phyloP scores from a whole-genome alignment of 805 yeast species.

The Saitoella complicata region DNA sequence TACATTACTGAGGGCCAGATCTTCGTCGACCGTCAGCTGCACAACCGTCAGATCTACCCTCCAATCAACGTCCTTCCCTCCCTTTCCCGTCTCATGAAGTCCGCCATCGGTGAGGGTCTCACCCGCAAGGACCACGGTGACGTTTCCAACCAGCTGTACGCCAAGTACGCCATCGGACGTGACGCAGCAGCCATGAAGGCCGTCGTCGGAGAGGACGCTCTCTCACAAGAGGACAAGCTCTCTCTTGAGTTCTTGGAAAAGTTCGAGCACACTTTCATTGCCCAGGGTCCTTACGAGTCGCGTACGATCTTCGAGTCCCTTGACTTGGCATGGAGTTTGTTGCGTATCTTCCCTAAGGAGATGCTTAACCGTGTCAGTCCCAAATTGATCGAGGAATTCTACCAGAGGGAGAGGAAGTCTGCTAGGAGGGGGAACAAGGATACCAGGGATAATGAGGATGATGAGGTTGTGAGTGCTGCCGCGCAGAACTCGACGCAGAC shows the following conservation, averaged over 20 bases:
- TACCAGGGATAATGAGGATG: slow-evolving; percentile 29
- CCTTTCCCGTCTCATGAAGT: slow-evolving; percentile 93
- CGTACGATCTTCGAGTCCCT: slow-evolving; percentile 88
- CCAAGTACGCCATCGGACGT: slow-evolving; percentile 98
- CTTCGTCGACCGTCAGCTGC: slow-evolving; percentile 87
- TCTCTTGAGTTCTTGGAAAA: slow-evolving; percentile 95
- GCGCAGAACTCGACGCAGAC: too few species aligned
- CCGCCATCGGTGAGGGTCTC: slow-evolving; percentile 99
- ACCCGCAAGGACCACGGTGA: slow-evolving; percentile 99
- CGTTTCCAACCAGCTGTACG: slow-evolving; percentile 96
- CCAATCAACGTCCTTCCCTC: slow-evolving; percentile 98
- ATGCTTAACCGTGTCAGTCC: slow-evolving; percentile 97
- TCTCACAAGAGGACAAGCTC: slow-evolving; percentile 91
- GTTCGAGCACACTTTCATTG: slow-evolving; percentile 86
- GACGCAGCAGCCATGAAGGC: slow-evolving; percentile 99
- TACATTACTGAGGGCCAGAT: slow-evolving; percentile 99
- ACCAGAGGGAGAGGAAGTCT: slow-evolving; percentile 72
- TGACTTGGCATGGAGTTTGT: slow-evolving; percentile 94
- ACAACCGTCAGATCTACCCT: slow-evolving; percentile 95
- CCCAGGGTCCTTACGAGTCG: slow-evolving; percentile 94
- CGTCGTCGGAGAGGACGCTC: slow-evolving; percentile 98
- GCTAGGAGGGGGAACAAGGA: slow-evolving; percentile 23
- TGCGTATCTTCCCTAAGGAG: slow-evolving; percentile 98
- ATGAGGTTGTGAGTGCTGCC: slow-evolving; percentile 24
- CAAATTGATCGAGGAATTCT: slow-evolving; percentile 86